Percentiles rank a stretch among this genome's conserved stretches.
Evolutionary conservation across 768 basidiomycete genomes (phyloP).

Genomic region (Tylopilus subfusipes): DNA sequence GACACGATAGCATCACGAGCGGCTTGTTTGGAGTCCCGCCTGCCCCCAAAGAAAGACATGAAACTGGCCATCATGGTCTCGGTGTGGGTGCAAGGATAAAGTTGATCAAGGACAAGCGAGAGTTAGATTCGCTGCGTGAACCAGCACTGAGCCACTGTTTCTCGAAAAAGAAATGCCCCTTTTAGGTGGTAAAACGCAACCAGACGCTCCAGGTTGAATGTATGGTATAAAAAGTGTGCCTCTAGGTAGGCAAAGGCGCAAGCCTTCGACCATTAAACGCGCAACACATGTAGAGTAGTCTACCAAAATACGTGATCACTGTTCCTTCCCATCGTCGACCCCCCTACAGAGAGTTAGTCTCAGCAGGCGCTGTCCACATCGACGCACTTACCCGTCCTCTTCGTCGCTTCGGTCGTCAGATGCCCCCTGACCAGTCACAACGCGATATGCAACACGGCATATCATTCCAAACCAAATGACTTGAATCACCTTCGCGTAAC

Average conservation of each 20-base stretch:
- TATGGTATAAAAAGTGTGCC: slow-evolving; percentile 28
- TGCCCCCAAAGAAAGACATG: slow-evolving; percentile 88
- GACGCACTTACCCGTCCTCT: slow-evolving; percentile 48
- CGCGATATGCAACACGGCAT: slow-evolving; percentile 75
- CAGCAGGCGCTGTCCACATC: neutral
- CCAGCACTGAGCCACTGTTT: slow-evolving; percentile 7
- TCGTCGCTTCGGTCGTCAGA: slow-evolving; percentile 87
- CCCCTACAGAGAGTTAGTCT: slow-evolving; percentile 19
- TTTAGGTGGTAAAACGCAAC: neutral
- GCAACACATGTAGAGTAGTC: slow-evolving; percentile 21
- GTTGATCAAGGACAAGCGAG: neutral
- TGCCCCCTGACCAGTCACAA: slow-evolving; percentile 69
- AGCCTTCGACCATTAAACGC: slow-evolving; percentile 24
- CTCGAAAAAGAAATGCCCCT: slow-evolving; percentile 29
- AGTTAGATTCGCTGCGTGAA: slow-evolving; percentile 11
- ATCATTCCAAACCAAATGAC: slow-evolving; percentile 87
- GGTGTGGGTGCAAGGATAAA: neutral
- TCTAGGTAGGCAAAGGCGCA: slow-evolving; percentile 27
- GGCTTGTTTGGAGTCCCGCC: slow-evolving; percentile 76
- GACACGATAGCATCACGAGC: slow-evolving; percentile 93
- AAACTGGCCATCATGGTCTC: slow-evolving; percentile 62
- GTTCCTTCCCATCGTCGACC: slow-evolving; percentile 20
- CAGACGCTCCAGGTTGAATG: no score
- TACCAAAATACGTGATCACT: slow-evolving; percentile 23
- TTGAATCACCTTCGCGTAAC: slow-evolving; percentile 56